These are phyloP conservation scores for Globisporangium paddicum DNA, from an alignment of 352 stramenopile species.

Conservation along the genomic window DNA sequence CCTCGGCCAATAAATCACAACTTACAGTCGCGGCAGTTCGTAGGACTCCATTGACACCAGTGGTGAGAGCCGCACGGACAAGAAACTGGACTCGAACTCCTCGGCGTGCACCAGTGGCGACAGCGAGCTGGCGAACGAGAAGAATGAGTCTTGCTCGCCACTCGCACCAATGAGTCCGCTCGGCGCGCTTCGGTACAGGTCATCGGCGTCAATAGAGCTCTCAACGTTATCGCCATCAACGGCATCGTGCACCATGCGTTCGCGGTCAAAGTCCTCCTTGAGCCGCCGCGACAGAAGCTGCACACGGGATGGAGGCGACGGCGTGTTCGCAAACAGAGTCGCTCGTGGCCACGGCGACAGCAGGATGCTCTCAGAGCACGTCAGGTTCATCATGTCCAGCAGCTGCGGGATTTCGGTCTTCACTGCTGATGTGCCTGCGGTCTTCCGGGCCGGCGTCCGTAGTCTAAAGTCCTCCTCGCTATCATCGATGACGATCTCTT, in stretches of 20 bases:
- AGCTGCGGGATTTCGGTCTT: conserved; percentile 17
- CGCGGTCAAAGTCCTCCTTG: conserved; percentile 32
- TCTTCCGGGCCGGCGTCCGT: conserved; percentile 15
- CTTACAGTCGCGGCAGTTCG: conserved; percentile 69
- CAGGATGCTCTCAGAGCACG: conserved; percentile 1
- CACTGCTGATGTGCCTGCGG: neutral
- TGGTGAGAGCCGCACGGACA: conserved; percentile 58
- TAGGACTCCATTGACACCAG: conserved; percentile 40
- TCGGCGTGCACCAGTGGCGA: conserved; percentile 56
- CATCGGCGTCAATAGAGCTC: conserved; percentile 20
- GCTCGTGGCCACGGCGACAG: conserved; percentile 17
- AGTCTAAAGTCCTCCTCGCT: conserved; percentile 10
- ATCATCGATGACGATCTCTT: conserved; percentile 4
- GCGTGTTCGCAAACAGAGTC: conserved; percentile 13
- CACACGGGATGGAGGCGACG: conserved; percentile 26
- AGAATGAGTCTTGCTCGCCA: conserved; percentile 72
- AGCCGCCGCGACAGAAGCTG: conserved; percentile 28
- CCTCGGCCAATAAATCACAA: too few relatives aligned
- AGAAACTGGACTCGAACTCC: conserved; percentile 58
- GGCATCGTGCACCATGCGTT: conserved; percentile 8
- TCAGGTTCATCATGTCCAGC: conserved; percentile 15
- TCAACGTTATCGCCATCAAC: conserved; percentile 3
- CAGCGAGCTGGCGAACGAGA: conserved; percentile 74
- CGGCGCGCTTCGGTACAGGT: conserved; percentile 33
- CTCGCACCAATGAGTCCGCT: conserved; percentile 27